These are phyloP conservation scores for Fusarium sp. DNA, from an alignment of 2,329 filamentous ascomycete genomes.

Conservation along the genomic window DNA sequence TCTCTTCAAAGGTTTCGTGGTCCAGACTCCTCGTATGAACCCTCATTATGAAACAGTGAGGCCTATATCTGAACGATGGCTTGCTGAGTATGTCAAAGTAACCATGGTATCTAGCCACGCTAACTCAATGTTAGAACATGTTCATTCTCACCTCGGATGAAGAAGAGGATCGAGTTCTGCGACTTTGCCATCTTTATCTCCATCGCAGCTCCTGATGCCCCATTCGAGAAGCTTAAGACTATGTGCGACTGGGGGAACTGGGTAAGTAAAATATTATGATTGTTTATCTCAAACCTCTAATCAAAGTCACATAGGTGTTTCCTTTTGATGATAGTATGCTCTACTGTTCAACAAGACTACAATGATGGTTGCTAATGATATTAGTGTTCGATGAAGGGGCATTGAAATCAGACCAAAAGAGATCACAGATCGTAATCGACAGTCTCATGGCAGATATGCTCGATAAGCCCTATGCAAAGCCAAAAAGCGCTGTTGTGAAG, in stretches of 20 bases:
- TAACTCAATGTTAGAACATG: neutral
- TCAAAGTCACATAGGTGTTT: neutral
- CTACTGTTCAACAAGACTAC: rapidly evolving
- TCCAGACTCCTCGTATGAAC: constrained; percentile 3
- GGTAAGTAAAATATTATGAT: neutral
- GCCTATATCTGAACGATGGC: constrained; percentile 17
- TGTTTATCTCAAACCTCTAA: neutral
- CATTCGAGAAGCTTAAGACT: constrained; percentile 8
- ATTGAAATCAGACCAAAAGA: constrained; percentile 1
- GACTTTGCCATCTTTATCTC: constrained; percentile 20
- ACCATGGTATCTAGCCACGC: rapidly evolving
- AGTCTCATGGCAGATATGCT: constrained; percentile 26
- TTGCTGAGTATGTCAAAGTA: neutral
- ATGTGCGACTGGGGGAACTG: constrained; percentile 27
- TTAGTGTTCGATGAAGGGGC: constrained; percentile 16
- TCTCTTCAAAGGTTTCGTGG: constrained; percentile 10
- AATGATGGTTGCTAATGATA: rapidly evolving
- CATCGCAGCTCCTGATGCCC: constrained; percentile 15
- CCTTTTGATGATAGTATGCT: constrained; percentile 17
- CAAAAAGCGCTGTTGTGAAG: constrained; percentile 12
- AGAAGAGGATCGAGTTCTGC: constrained; percentile 16
- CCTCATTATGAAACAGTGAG: constrained; percentile 4
- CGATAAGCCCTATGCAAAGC: neutral
- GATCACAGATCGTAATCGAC: constrained; percentile 3
- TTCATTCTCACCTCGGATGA: constrained; percentile 9